Evolutionary conservation across 108 stramenopile genomes (phyloP), one percentile per base, ranked within the genome.

Genomic region (Aureococcus anophagefferens): DNA sequence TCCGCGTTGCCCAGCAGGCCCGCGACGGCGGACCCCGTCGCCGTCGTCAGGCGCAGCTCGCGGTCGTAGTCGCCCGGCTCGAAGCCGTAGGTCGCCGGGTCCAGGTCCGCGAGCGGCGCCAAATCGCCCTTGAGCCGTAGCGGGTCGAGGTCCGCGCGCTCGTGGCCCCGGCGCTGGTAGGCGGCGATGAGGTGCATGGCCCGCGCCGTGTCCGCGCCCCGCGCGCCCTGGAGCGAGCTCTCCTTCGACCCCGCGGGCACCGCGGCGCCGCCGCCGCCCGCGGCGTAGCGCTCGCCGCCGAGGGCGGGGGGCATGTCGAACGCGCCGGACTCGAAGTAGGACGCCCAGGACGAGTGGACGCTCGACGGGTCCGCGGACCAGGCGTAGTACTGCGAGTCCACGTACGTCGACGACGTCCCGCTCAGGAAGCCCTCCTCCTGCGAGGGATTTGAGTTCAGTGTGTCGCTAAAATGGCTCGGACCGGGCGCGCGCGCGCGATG

Each of bases 141-240:
- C 30, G 98, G 98, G 81, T 99, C 98, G 59, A 99, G 77, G 66
- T 93, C 85, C 73, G 96, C 96, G 5, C 85, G 90, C 71, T 89
- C 84, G 77, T 99, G 98, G 17, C 98, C 98, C 66, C 93, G 93
- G 18, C 93, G 91, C 85, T 98, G 95, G 70, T 94, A 99, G 59
- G 98, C 85, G 44, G 96, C 91, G 77, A 99, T 95, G n/a, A 99
- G 74, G 77, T 99, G 96, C 33, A 79, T 59, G 21, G 84, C 33
- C 3, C 77, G 78, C 35, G 82, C 62, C 4, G 83, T 77, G 77
- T 84, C 85, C 68, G 77, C 75, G 28, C 32, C 64, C n/a, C 21
- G 3, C 35, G 4, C 45, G 63, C 21, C 35, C 30, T 17, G 59
- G 64, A 35, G 37, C 30, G 65, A 21, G 3, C 33, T 44, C 28